Percentiles rank a stretch among this genome's conserved stretches.
Conservation (phyloP, 2,329 filamentous ascomycete genomes). For the Dactylonectria macrodidyma region DNA sequence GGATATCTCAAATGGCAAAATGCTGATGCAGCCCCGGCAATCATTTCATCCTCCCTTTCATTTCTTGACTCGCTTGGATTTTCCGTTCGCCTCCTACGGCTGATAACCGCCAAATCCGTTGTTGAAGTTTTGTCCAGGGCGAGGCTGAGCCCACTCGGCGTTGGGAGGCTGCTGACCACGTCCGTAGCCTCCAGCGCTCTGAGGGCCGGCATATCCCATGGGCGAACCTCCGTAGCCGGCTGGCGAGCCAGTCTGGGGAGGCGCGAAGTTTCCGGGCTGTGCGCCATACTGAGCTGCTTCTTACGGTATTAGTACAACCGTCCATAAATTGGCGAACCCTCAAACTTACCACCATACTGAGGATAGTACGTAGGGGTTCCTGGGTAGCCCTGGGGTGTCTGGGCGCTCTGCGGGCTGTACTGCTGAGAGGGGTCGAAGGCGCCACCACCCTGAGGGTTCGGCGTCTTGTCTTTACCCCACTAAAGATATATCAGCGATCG, state of each 20-base stretch:
- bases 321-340: constrained; percentile 31
- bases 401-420: constrained; percentile 81
- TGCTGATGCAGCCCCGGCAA: constrained; percentile 36
- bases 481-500: constrained; percentile 57
- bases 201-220: constrained; percentile 79
- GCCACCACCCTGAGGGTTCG: constrained; percentile 74
- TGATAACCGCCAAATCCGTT: constrained; percentile 77
- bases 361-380: constrained; percentile 92
- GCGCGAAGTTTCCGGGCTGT: constrained; percentile 78
- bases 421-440: constrained; percentile 83
- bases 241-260: constrained; percentile 73
- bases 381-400: constrained; percentile 79
- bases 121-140: constrained; percentile 69
- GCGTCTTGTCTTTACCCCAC: constrained; percentile 99
- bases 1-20: constrained; percentile 43
- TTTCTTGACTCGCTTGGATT: constrained; percentile 42
- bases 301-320: constrained; percentile 46
- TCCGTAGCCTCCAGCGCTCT: constrained; percentile 87
- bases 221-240: constrained; percentile 76
- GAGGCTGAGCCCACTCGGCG: constrained; percentile 68
- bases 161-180: constrained; percentile 77
- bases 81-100: constrained; percentile 59
- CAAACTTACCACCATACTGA: constrained; percentile 85
- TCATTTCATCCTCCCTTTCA: constrained; percentile 43
- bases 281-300: constrained; percentile 69